Evolutionary conservation across 1,284 basidiomycete genomes (phyloP).

Genomic region (Cutaneotrichosporon curvatum): DNA sequence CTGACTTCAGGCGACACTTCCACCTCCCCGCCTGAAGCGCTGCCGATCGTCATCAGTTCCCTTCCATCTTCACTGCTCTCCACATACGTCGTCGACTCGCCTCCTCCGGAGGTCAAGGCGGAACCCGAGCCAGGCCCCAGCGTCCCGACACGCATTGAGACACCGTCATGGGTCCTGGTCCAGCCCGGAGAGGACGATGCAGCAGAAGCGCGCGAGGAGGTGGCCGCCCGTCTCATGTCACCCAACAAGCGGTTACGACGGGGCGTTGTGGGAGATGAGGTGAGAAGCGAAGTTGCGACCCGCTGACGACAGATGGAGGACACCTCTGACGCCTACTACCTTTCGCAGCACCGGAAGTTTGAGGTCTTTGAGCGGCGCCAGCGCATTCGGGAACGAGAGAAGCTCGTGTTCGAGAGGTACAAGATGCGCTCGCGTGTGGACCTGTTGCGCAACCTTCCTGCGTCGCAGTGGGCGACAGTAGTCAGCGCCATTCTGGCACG

Average conservation of each 20-base stretch:
- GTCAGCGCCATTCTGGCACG: conserved; percentile 19
- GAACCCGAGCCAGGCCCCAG: background rate
- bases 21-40: conserved; percentile 56
- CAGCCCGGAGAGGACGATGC: conserved; percentile 35
- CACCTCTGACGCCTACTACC: conserved; percentile 76
- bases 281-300: background rate
- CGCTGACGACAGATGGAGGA: conserved; percentile 54
- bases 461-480: conserved; percentile 24
- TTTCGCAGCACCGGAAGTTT: conserved; percentile 74
- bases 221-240: conserved; percentile 12
- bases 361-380: conserved; percentile 79
- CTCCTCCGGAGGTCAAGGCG: too few relatives aligned
- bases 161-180: conserved; percentile 35
- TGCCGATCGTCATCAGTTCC: conserved; percentile 63
- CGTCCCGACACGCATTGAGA: conserved; percentile 30
- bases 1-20: conserved; percentile 57
- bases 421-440: conserved; percentile 84
- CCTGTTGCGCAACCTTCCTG: conserved; percentile 55
- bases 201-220: conserved; percentile 38
- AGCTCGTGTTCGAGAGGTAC: conserved; percentile 80
- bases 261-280: conserved; percentile 18
- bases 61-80: conserved; percentile 5
- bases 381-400: conserved; percentile 78
- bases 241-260: conserved; percentile 28
- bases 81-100: too few relatives aligned